These are phyloP conservation scores for Phlebiopsis gigantea DNA, from an alignment of 768 basidiomycete species.

Conservation along the genomic window DNA sequence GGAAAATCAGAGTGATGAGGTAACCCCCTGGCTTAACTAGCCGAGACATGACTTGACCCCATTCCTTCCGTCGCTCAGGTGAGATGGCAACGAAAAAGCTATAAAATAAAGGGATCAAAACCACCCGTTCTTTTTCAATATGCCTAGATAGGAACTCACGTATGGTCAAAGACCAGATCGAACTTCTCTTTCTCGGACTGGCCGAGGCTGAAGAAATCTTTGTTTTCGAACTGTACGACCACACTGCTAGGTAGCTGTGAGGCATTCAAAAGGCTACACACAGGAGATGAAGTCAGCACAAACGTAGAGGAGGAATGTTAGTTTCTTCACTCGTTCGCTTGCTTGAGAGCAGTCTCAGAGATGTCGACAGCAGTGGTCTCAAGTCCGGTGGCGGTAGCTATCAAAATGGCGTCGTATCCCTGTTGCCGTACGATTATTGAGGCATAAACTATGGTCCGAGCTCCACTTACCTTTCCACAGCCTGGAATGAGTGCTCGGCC, in stretches of 20 bases:
- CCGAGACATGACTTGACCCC: slow-evolving; percentile 52
- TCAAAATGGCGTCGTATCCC: slow-evolving; percentile 58
- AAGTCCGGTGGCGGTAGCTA: slow-evolving; percentile 44
- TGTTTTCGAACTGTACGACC: slow-evolving; percentile 33
- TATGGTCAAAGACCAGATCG: slow-evolving; percentile 64
- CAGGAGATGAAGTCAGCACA: background rate
- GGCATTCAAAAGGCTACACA: background rate
- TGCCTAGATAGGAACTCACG: slow-evolving; percentile 32
- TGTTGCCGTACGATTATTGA: slow-evolving; percentile 19
- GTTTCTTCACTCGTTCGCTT: slow-evolving; percentile 37
- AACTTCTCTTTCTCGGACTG: slow-evolving; percentile 32
- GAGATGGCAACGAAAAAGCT: slow-evolving; percentile 75
- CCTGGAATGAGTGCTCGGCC: slow-evolving; percentile 49
- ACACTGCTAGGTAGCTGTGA: slow-evolving; percentile 17
- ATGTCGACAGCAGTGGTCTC: slow-evolving; percentile 52
- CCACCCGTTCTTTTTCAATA: background rate
- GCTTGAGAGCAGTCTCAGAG: slow-evolving; percentile 45
- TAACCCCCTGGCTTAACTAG: slow-evolving; percentile 59
- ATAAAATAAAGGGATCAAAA: background rate
- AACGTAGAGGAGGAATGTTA: background rate
- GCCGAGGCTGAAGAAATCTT: slow-evolving; percentile 52
- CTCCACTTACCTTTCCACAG: slow-evolving; percentile 44
- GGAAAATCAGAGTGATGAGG: slow-evolving; percentile 56
- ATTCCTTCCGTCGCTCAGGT: slow-evolving; percentile 43
- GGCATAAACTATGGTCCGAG: too few relatives aligned